Conservation (phyloP, 148 eudicot genomes). For the Limonium bicolor region DNA sequence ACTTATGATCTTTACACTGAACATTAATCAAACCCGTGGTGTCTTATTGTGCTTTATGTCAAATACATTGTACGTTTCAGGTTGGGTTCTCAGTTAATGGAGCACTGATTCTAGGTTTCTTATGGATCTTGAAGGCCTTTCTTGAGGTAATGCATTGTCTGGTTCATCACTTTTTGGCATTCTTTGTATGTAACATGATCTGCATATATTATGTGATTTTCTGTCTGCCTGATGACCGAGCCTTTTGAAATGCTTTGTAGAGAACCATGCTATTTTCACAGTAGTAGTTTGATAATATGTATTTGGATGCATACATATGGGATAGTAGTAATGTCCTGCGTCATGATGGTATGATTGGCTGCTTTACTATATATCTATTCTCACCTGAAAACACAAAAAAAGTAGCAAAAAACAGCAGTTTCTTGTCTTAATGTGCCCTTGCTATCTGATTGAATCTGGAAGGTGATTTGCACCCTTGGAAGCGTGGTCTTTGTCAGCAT, state of each 20-base stretch:
- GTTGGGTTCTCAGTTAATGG: slow-evolving; percentile 95
- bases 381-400: not conserved
- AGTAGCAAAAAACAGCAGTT: not conserved
- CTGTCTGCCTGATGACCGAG: too few species aligned
- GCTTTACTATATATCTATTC: not conserved
- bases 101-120: slow-evolving; percentile 58
- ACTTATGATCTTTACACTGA: not conserved
- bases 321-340: not conserved
- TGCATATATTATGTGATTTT: too few species aligned
- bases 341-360: not conserved
- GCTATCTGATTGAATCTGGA: not conserved
- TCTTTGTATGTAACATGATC: too few species aligned
- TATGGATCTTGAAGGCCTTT: slow-evolving; percentile 93
- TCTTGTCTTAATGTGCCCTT: not conserved
- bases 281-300: too few species aligned
- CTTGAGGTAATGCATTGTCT: slow-evolving; percentile 54
- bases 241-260: too few species aligned
- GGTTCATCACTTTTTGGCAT: too few species aligned
- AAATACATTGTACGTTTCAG: slow-evolving; percentile 16
- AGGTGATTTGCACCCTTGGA: slow-evolving; percentile 93
- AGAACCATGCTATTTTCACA: too few species aligned
- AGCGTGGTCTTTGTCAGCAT: slow-evolving; percentile 79
- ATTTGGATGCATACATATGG: not conserved
- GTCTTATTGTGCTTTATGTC: not conserved
- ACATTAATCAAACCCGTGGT: too few species aligned